Conservation (phyloP, 495 filamentous ascomycete genomes). For the Daldinia decipiens region DNA sequence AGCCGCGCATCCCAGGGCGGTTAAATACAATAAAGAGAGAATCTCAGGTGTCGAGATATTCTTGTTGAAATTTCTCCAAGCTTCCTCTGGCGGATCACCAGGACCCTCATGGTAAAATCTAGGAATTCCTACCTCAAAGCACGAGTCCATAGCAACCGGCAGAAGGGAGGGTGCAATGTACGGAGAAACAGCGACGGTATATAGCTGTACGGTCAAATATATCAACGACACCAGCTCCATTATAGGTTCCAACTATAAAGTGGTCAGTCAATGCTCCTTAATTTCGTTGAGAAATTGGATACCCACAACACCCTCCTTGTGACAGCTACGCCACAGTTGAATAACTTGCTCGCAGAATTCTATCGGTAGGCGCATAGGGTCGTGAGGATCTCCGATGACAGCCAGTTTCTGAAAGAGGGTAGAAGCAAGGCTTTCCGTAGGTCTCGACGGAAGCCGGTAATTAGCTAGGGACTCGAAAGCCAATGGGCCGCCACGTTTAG, state of each 20-base stretch:
- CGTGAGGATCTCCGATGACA: conserved; percentile 47
- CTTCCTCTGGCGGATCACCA: conserved; percentile 42
- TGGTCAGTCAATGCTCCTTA: conserved; percentile 11
- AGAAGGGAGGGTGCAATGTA: conserved; percentile 56
- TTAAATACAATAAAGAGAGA: conserved; percentile 53
- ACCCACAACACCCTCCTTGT: conserved; percentile 48
- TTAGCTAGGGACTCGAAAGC: conserved; percentile 57
- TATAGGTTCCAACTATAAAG: conserved; percentile 53
- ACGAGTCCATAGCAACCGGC: conserved; percentile 53
- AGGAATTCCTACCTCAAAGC: conserved; percentile 49
- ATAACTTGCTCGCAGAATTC: conserved; percentile 58
- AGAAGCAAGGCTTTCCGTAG: conserved; percentile 53
- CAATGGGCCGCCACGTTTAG: conserved; percentile 48
- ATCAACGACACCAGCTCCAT: conserved; percentile 55
- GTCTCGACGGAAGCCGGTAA: conserved; percentile 55
- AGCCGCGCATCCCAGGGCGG: conserved; percentile 52
- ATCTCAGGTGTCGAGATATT: conserved; percentile 55
- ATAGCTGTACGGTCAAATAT: conserved; percentile 52
- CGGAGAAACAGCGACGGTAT: conserved; percentile 53
- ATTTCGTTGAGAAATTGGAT: neutral
- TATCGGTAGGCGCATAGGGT: conserved; percentile 52
- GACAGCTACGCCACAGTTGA: conserved; percentile 58
- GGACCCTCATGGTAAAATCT: conserved; percentile 41
- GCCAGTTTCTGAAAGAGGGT: conserved; percentile 58
- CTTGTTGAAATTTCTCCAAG: conserved; percentile 34